These are phyloP conservation scores for Solanum chilense DNA, from an alignment of 257 asterid species.

Conservation along the genomic window DNA sequence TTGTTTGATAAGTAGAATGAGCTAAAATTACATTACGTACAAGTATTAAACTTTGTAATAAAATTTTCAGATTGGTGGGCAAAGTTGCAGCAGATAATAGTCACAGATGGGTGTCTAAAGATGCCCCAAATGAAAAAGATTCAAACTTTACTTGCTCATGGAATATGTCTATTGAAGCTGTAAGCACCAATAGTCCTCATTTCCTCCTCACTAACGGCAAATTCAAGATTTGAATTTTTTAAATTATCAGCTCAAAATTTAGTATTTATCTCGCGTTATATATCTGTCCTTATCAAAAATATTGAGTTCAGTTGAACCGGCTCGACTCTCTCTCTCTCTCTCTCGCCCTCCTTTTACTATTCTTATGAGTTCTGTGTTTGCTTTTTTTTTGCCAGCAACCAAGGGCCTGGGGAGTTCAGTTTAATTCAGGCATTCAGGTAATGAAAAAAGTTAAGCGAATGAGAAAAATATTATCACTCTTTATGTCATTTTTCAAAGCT, in stretches of 20 bases:
- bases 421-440: conserved; percentile 83
- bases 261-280: neutral
- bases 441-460: neutral
- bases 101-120: conserved; percentile 77
- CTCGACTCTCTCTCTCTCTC: neutral
- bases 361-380: neutral
- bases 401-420: conserved; percentile 81
- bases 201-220: neutral
- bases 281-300: neutral
- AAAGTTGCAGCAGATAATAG: conserved; percentile 79
- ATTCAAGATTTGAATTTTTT: neutral
- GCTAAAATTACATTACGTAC: neutral
- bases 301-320: neutral
- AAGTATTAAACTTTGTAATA: neutral
- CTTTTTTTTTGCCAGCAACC: conserved; percentile 41
- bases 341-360: neutral
- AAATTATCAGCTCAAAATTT: neutral
- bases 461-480: neutral
- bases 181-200: conserved; percentile 14
- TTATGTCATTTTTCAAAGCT: neutral
- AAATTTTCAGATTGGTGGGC: conserved; percentile 54
- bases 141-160: conserved; percentile 49
- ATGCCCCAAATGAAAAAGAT: conserved; percentile 42
- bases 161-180: conserved; percentile 60
- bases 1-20: neutral